Percentiles rank a stretch among this genome's conserved stretches.
phyloP scores from a whole-genome alignment of 768 basidiomycete genomes.

The Nidularia pulvinata region DNA sequence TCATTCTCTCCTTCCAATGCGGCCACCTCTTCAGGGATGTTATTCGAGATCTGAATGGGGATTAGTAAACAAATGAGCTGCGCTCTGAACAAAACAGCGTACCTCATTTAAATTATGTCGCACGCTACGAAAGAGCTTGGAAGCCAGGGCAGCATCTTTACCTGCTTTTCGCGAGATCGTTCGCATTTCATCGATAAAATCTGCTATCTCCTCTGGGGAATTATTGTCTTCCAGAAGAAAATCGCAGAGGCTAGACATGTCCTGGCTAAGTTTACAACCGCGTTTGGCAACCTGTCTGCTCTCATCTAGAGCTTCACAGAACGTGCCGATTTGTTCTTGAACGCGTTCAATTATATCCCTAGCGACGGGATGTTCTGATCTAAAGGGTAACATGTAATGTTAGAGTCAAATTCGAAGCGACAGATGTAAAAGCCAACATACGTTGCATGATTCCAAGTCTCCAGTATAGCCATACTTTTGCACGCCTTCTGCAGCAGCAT shows the following conservation, averaged over 20 bases:
- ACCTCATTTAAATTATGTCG: not conserved
- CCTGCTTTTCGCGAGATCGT: not conserved
- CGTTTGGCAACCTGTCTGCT: not conserved
- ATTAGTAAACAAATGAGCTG: not conserved
- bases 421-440: no score
- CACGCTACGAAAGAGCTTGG: not conserved
- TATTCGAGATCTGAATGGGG: not conserved
- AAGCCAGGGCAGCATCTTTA: not conserved
- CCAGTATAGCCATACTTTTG: no score
- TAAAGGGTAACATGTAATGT: no score
- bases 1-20: not conserved
- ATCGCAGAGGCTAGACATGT: not conserved
- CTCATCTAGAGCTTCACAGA: no score
- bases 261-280: not conserved
- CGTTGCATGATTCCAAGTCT: no score
- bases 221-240: not conserved
- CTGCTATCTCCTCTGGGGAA: not conserved
- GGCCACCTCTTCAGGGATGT: not conserved
- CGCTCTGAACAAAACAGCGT: not conserved
- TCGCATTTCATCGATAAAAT: not conserved
- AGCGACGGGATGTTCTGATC: no score
- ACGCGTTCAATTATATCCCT: no score
- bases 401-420: no score
- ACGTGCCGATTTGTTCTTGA: no score
- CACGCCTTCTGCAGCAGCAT: no score